phyloP scores from a whole-genome alignment of 495 filamentous ascomycete genomes.

The Chaetomium tenue region DNA sequence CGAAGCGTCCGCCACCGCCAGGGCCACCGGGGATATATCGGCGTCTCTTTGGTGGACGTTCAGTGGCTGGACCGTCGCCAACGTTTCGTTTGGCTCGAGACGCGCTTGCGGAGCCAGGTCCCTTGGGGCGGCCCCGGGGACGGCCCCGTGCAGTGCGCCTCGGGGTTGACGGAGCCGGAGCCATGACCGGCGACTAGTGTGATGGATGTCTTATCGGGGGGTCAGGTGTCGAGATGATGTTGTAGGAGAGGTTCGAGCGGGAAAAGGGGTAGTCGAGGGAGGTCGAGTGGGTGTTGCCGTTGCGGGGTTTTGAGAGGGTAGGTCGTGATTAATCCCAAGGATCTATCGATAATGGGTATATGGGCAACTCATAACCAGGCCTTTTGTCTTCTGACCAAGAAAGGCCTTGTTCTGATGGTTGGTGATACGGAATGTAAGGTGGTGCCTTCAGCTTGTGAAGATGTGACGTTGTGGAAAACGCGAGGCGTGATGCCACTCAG shows the following conservation, averaged over 20 bases:
- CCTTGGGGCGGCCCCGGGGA: conserved; percentile 45
- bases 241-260: not conserved
- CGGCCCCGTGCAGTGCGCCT: conserved; percentile 41
- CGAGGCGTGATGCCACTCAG: conserved; percentile 25
- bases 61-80: conserved; percentile 45
- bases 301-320: conserved; percentile 29
- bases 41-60: conserved; percentile 54
- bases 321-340: conserved; percentile 18
- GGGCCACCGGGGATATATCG: conserved; percentile 74
- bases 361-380: conserved; percentile 13
- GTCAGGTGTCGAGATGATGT: not conserved
- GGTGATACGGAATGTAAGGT: conserved; percentile 29
- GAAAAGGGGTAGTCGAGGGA: conserved; percentile 16
- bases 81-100: conserved; percentile 42
- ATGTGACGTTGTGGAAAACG: conserved; percentile 42
- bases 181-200: conserved; percentile 36
- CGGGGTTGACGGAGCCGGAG: conserved; percentile 45
- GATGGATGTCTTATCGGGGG: not conserved
- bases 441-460: conserved; percentile 25
- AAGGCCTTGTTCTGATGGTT: conserved; percentile 24
- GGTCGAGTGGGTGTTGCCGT: conserved; percentile 14
- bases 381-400: conserved; percentile 25
- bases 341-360: conserved; percentile 22
- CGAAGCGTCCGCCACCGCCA: conserved; percentile 74
- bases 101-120: conserved; percentile 40